Percentiles rank a stretch among this genome's conserved stretches.
Conservation (phyloP, 192 early-diverging fungal species). For the Pilaira anomala region DNA sequence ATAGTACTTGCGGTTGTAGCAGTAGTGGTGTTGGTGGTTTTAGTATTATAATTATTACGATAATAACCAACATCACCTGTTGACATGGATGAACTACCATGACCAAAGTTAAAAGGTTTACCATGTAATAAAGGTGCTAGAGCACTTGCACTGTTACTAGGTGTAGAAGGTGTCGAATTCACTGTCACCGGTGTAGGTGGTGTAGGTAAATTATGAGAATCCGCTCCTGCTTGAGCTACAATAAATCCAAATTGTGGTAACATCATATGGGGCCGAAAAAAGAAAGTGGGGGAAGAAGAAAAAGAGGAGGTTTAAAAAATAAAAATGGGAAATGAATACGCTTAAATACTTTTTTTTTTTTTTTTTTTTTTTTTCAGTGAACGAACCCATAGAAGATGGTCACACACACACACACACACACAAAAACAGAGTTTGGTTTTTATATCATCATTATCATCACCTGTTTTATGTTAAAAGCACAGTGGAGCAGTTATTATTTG, state of each 20-base stretch:
- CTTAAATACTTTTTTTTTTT: neutral
- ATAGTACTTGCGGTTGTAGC: too few species aligned
- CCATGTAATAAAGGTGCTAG: constrained; percentile 8
- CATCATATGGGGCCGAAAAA: constrained; percentile 18
- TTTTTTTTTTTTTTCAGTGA: neutral
- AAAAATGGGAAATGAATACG: constrained; percentile 5
- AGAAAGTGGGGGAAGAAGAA: neutral
- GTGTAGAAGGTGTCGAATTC: neutral
- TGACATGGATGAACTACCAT: neutral
- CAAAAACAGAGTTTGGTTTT: too few species aligned
- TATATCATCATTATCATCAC: too few species aligned
- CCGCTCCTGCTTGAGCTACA: constrained; percentile 39
- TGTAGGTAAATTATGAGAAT: constrained; percentile 12
- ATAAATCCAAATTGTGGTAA: constrained; percentile 38
- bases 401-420: too few species aligned
- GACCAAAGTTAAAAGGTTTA: constrained; percentile 6
- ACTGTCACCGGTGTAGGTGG: constrained; percentile 4
- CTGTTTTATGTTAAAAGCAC: too few species aligned
- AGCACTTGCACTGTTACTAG: neutral
- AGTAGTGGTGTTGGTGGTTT: too few species aligned
- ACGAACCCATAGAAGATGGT: neutral
- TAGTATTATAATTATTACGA: neutral
- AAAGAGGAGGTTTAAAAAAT: neutral
- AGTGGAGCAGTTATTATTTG: too few species aligned
- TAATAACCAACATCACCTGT: constrained; percentile 1